A percentile compares a stretch with the other conserved stretches of the same genome.
phyloP scores from a whole-genome alignment of 805 yeast species.

The Candida corydali region DNA sequence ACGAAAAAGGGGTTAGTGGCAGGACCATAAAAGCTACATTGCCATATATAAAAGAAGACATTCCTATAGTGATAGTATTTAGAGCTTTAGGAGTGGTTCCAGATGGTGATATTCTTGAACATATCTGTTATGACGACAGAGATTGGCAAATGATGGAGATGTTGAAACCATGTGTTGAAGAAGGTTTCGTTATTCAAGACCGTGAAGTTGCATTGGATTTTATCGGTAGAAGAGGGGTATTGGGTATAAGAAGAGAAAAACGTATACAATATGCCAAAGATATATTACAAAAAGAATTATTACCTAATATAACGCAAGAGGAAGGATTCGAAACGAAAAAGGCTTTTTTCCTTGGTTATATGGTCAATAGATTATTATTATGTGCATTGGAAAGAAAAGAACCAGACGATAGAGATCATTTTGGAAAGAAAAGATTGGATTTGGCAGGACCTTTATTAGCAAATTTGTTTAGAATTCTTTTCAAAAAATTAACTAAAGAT shows the following conservation, averaged over 20 bases:
- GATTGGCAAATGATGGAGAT: conserved; percentile 99
- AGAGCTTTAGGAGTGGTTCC: conserved; percentile 98
- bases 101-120: conserved; percentile 97
- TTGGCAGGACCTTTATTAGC: conserved; percentile 98
- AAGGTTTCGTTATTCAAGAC: conserved; percentile 97
- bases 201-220: conserved; percentile 96
- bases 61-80: conserved; percentile 94
- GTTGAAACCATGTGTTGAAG: conserved; percentile 98
- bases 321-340: conserved; percentile 96
- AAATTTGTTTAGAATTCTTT: conserved; percentile 87
- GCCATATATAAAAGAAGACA: conserved; percentile 94
- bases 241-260: conserved; percentile 94
- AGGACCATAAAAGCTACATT: conserved; percentile 92
- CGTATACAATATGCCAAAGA: conserved; percentile 98
- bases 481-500: conserved; percentile 93
- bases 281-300: conserved; percentile 89
- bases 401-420: conserved; percentile 99
- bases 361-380: conserved; percentile 90
- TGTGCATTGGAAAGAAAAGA: conserved; percentile 97
- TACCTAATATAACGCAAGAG: conserved; percentile 96
- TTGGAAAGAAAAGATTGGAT: conserved; percentile 97
- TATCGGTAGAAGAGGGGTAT: conserved; percentile 96
- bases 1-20: conserved; percentile 61
- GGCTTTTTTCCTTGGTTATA: conserved; percentile 95
- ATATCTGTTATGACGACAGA: conserved; percentile 93